These are phyloP conservation scores for Penicillium concentricum DNA, from an alignment of 2,329 filamentous ascomycete species.

Conservation along the genomic window DNA sequence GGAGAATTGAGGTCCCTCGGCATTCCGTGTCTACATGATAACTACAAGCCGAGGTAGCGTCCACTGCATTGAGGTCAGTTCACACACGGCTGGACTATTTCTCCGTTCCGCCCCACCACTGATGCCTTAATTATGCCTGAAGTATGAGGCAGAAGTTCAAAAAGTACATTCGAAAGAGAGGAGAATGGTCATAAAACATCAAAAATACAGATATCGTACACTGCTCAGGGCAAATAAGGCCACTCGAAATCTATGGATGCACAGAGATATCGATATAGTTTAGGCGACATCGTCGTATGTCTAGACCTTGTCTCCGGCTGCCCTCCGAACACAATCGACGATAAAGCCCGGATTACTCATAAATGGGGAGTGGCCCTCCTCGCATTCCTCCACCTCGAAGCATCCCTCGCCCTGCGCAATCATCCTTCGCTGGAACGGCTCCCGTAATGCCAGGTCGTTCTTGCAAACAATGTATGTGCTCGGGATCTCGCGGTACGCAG, in stretches of 20 bases:
- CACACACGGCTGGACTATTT: background rate
- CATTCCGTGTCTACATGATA: slow-evolving; percentile 8
- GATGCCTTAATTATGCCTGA: background rate
- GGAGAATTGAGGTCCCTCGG: background rate
- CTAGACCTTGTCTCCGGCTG: slow-evolving; percentile 21
- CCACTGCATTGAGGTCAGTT: background rate
- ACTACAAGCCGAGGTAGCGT: background rate
- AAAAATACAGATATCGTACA: background rate
- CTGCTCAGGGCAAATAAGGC: fast-evolving
- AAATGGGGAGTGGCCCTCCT: slow-evolving; percentile 31
- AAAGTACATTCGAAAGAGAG: background rate
- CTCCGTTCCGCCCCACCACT: background rate
- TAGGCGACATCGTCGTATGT: background rate
- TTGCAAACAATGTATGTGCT: slow-evolving; percentile 32
- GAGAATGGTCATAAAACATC: background rate
- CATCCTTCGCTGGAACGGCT: slow-evolving; percentile 26
- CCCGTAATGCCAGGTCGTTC: slow-evolving; percentile 26
- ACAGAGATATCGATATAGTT: background rate
- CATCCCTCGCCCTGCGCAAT: slow-evolving; percentile 26
- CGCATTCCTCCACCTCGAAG: slow-evolving; percentile 28
- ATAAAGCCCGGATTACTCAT: slow-evolving; percentile 29
- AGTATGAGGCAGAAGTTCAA: background rate
- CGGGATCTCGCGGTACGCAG: slow-evolving; percentile 29
- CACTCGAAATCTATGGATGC: background rate
- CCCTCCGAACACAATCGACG: slow-evolving; percentile 24